A percentile compares a stretch with the other conserved stretches of the same genome.
Evolutionary conservation across 306 rosid genomes (phyloP).

Genomic region (Albizia julibrissin): DNA sequence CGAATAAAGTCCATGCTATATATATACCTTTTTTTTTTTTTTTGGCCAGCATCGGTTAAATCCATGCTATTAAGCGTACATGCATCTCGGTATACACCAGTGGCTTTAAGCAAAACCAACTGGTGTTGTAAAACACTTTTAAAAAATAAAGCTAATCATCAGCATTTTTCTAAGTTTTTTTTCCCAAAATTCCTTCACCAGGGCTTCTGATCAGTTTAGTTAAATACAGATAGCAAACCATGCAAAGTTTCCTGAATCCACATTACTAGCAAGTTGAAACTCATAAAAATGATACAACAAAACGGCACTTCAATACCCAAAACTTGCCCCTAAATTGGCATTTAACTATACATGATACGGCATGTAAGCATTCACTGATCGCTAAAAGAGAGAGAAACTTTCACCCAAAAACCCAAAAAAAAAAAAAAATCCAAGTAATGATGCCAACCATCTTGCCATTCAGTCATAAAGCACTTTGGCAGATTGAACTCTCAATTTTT

Average conservation of each 20-base stretch:
- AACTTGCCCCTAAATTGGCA: conserved; percentile 8
- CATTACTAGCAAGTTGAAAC: background rate
- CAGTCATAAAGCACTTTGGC: conserved; percentile 79
- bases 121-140: too few species aligned
- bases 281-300: conserved; percentile 1
- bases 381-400: background rate
- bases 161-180: background rate
- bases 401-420: background rate
- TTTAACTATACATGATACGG: conserved; percentile 16
- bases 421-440: conserved; percentile 1
- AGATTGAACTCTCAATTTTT: conserved; percentile 66
- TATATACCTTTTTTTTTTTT: too few species aligned
- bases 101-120: too few species aligned
- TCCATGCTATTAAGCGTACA: too few species aligned
- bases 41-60: too few species aligned
- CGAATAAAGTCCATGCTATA: too few species aligned
- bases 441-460: conserved; percentile 22
- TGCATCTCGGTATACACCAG: too few species aligned
- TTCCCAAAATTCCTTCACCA: background rate
- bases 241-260: background rate
- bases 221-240: background rate
- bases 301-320: conserved; percentile 6
- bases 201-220: background rate
- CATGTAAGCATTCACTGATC: background rate
- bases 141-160: background rate